Conservation (phyloP, 495 filamentous ascomycete genomes). For the Penicillium daleae region DNA sequence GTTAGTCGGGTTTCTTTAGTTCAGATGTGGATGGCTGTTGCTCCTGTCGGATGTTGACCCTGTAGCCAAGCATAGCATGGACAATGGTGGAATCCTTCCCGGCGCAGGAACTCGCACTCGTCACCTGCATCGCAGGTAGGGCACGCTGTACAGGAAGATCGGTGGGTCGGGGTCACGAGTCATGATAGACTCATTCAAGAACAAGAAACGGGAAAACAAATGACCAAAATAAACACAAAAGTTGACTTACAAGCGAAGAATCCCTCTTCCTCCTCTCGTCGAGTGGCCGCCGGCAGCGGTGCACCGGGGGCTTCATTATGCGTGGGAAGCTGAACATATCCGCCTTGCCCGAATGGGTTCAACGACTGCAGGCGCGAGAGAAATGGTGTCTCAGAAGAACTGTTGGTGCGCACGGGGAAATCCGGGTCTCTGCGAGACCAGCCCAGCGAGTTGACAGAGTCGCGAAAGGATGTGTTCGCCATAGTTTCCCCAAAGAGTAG, state of each 20-base stretch:
- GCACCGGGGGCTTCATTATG: conserved; percentile 76
- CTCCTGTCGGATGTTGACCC: conserved; percentile 26
- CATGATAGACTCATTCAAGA: not conserved
- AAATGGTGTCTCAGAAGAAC: conserved; percentile 67
- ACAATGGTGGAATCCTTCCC: conserved; percentile 30
- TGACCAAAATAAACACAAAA: not conserved
- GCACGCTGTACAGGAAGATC: conserved; percentile 23
- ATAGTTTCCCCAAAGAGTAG: conserved; percentile 51
- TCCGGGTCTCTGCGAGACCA: conserved; percentile 90
- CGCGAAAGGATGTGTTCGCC: conserved; percentile 88
- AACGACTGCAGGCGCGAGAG: conserved; percentile 79
- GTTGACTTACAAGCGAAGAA: conserved; percentile 91
- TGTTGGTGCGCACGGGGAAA: conserved; percentile 77
- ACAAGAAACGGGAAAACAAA: conserved; percentile 1
- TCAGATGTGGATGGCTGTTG: not conserved
- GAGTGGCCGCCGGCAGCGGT: conserved; percentile 79
- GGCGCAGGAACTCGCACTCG: conserved; percentile 46
- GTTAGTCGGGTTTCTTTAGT: conserved; percentile 22
- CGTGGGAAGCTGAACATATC: conserved; percentile 91
- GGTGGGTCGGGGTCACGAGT: conserved; percentile 29
- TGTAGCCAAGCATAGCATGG: conserved; percentile 27
- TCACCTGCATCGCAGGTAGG: conserved; percentile 41
- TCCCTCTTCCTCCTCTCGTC: conserved; percentile 91
- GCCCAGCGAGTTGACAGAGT: conserved; percentile 91
- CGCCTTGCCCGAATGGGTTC: conserved; percentile 86